A percentile compares a stretch with the other conserved stretches of the same genome.
phyloP scores from a whole-genome alignment of 2,329 filamentous ascomycete species.

The Calonectria montana region DNA sequence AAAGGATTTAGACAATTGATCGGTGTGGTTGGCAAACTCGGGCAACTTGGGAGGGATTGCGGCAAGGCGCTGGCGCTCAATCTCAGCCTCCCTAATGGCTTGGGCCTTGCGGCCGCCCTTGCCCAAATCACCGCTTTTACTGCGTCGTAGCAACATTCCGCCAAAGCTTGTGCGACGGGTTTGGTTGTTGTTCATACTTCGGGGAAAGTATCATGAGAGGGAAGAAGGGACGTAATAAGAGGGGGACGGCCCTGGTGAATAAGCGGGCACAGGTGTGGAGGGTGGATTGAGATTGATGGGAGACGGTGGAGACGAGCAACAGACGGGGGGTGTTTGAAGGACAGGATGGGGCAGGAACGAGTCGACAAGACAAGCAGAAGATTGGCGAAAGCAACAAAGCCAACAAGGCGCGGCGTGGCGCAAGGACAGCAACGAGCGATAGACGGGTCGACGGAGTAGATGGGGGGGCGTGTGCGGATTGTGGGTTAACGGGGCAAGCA shows the following conservation, averaged over 20 bases:
- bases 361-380: slow-evolving; percentile 21
- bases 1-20: slow-evolving; percentile 59
- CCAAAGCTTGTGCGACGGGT: slow-evolving; percentile 55
- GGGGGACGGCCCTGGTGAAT: slow-evolving; percentile 31
- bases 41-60: slow-evolving; percentile 63
- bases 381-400: slow-evolving; percentile 13
- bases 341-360: slow-evolving; percentile 23
- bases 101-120: slow-evolving; percentile 70
- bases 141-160: slow-evolving; percentile 73
- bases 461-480: slow-evolving; percentile 7
- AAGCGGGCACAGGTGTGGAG: slow-evolving; percentile 36
- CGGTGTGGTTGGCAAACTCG: slow-evolving; percentile 61
- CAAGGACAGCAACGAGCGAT: not conserved
- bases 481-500: slow-evolving; percentile 9
- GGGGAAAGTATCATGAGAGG: slow-evolving; percentile 38
- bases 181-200: slow-evolving; percentile 46
- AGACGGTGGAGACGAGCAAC: slow-evolving; percentile 24
- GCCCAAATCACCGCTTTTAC: slow-evolving; percentile 74
- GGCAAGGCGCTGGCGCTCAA: slow-evolving; percentile 62
- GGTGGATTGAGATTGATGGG: slow-evolving; percentile 26
- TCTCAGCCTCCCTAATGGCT: slow-evolving; percentile 62
- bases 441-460: slow-evolving; percentile 6
- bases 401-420: slow-evolving; percentile 5
- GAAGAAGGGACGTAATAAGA: slow-evolving; percentile 37
- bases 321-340: slow-evolving; percentile 21